These are phyloP conservation scores for Nakazawaea laoshanensis DNA, from an alignment of 805 yeast species.

Conservation along the genomic window DNA sequence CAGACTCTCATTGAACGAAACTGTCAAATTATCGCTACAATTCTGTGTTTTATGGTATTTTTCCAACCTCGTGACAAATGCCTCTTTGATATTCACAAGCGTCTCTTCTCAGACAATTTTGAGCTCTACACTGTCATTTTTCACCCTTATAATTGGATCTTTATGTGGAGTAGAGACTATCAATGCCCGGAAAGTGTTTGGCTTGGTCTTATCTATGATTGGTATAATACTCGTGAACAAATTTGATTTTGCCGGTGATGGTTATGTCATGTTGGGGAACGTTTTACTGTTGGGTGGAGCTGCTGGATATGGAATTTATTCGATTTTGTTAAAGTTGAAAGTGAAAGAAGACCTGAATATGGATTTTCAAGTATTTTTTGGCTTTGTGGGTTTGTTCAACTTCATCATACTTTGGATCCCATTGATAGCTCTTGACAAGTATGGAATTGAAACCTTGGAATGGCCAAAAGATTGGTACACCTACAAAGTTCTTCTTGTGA, in stretches of 20 bases:
- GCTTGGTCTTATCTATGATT: constrained; percentile 59
- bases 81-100: constrained; percentile 78
- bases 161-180: constrained; percentile 63
- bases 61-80: constrained; percentile 85
- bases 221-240: constrained; percentile 80
- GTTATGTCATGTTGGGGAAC: constrained; percentile 54
- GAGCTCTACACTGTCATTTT: constrained; percentile 87
- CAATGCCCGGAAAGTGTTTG: constrained; percentile 54
- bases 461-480: constrained; percentile 52
- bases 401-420: constrained; percentile 76
- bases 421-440: constrained; percentile 51
- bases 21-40: constrained; percentile 66
- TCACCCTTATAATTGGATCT: constrained; percentile 80
- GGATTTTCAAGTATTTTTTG: constrained; percentile 85
- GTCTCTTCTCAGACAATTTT: constrained; percentile 93
- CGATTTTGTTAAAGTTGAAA: constrained; percentile 69
- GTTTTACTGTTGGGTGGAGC: constrained; percentile 78
- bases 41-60: constrained; percentile 86
- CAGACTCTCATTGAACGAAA: constrained; percentile 43
- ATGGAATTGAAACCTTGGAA: constrained; percentile 64
- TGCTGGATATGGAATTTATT: constrained; percentile 82
- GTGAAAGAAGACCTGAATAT: constrained; percentile 68
- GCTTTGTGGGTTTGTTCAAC: constrained; percentile 88
- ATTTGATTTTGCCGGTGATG: constrained; percentile 40
- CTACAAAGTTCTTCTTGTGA: constrained; percentile 45